phyloP scores from a whole-genome alignment of 495 filamentous ascomycete genomes.

The Penicillium bovifimosum region DNA sequence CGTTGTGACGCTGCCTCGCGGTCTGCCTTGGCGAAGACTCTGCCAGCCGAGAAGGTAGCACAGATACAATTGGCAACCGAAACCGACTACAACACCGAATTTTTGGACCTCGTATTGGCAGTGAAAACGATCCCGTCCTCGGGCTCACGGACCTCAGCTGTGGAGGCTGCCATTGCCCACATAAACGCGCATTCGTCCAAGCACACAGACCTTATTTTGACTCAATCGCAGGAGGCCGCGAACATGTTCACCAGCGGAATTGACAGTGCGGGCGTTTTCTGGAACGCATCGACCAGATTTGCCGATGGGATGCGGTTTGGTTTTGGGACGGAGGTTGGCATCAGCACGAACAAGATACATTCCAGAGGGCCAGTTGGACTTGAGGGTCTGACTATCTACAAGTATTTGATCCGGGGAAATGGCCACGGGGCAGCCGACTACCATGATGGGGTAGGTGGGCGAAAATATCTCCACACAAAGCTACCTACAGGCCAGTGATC shows the following conservation, averaged over 20 bases:
- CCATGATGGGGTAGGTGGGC: slow-evolving; percentile 58
- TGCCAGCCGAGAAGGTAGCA: slow-evolving; percentile 29
- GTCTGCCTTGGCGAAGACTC: slow-evolving; percentile 44
- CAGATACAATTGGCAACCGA: slow-evolving; percentile 60
- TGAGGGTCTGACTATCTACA: slow-evolving; percentile 94
- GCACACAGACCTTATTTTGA: slow-evolving; percentile 91
- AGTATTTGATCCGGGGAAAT: slow-evolving; percentile 78
- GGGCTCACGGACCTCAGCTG: slow-evolving; percentile 21
- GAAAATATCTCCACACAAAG: slow-evolving; percentile 20
- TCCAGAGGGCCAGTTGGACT: slow-evolving; percentile 88
- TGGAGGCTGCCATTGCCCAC: slow-evolving; percentile 73
- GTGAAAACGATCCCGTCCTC: slow-evolving; percentile 65
- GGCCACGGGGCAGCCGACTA: slow-evolving; percentile 76
- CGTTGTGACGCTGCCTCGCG: slow-evolving; percentile 72
- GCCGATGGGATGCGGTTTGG: slow-evolving; percentile 96
- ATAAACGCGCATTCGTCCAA: slow-evolving; percentile 90
- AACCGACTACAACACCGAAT: slow-evolving; percentile 81
- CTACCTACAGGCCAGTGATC: slow-evolving; percentile 23
- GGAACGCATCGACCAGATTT: slow-evolving; percentile 92
- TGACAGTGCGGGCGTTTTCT: slow-evolving; percentile 91
- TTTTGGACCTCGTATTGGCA: slow-evolving; percentile 77
- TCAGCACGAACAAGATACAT: slow-evolving; percentile 98
- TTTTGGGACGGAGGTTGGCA: slow-evolving; percentile 96
- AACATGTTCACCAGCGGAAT: slow-evolving; percentile 75
- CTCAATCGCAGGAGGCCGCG: slow-evolving; percentile 56